Evolutionary conservation across 352 stramenopile genomes (phyloP).

Genomic region (Phytophthora fragariaefolia): DNA sequence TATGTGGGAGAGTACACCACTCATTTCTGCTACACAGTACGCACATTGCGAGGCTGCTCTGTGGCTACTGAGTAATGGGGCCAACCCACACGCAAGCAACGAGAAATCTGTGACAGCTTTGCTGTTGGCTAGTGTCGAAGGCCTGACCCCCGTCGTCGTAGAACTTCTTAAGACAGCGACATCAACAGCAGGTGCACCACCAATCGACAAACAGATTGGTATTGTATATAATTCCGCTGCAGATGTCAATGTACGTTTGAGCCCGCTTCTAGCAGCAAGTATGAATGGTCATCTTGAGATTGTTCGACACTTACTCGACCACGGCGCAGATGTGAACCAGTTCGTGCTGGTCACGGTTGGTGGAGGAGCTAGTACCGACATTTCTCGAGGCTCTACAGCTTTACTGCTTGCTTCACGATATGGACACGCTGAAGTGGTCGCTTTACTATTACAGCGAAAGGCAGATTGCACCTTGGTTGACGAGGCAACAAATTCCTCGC

Average conservation of each 20-base stretch:
- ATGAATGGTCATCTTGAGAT: conserved; percentile 79
- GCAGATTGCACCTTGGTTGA: conserved; percentile 49
- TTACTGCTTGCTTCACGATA: conserved; percentile 93
- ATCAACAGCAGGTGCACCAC: neutral
- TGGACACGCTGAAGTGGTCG: conserved; percentile 88
- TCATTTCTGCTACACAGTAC: conserved; percentile 83
- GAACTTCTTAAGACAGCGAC: conserved; percentile 40
- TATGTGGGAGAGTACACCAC: conserved; percentile 87
- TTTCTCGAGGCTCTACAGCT: conserved; percentile 15
- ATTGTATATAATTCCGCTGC: conserved; percentile 76
- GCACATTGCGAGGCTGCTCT: conserved; percentile 55
- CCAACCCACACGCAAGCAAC: conserved; percentile 55
- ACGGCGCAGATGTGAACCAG: conserved; percentile 36
- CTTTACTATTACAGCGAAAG: conserved; percentile 66
- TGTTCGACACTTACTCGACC: conserved; percentile 51
- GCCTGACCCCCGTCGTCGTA: conserved; percentile 54
- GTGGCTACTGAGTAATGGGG: conserved; percentile 61
- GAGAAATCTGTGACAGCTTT: conserved; percentile 77
- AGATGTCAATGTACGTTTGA: conserved; percentile 66
- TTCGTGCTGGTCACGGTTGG: conserved; percentile 19
- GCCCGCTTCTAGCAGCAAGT: conserved; percentile 64
- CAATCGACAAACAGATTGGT: conserved; percentile 59
- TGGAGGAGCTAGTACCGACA: neutral
- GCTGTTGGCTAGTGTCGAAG: conserved; percentile 75
- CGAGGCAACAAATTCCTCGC: conserved; percentile 47